Evolutionary conservation across 2,329 filamentous ascomycete species (phyloP).

Genomic region (Fusarium nodosum): DNA sequence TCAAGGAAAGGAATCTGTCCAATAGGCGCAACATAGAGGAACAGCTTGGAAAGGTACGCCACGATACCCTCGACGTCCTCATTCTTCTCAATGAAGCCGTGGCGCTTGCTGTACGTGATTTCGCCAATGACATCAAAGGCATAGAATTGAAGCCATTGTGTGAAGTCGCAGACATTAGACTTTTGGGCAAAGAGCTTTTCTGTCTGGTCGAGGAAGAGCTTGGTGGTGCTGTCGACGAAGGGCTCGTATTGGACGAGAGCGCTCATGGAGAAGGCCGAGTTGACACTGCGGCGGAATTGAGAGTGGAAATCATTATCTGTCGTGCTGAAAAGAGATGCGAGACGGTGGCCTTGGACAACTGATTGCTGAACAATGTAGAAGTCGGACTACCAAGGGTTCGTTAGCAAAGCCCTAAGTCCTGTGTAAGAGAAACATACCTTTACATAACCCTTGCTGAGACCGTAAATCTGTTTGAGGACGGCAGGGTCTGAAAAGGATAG

Average conservation of each 20-base stretch:
- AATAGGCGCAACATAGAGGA: slow-evolving; percentile 80
- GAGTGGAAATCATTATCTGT: slow-evolving; percentile 81
- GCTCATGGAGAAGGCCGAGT: slow-evolving; percentile 82
- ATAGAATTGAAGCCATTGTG: slow-evolving; percentile 82
- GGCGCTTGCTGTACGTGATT: slow-evolving; percentile 80
- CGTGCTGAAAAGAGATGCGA: slow-evolving; percentile 82
- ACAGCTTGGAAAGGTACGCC: slow-evolving; percentile 71
- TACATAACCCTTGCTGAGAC: slow-evolving; percentile 82
- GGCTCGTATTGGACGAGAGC: slow-evolving; percentile 83
- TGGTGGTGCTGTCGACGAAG: slow-evolving; percentile 80
- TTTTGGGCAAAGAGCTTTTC: slow-evolving; percentile 66
- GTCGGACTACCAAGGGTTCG: slow-evolving; percentile 67
- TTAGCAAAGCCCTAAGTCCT: slow-evolving; percentile 55
- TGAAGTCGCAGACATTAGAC: slow-evolving; percentile 66
- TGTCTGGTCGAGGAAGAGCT: slow-evolving; percentile 76
- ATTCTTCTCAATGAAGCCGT: slow-evolving; percentile 81
- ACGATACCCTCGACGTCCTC: slow-evolving; percentile 83
- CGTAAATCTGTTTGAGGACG: slow-evolving; percentile 82
- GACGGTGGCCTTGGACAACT: slow-evolving; percentile 74
- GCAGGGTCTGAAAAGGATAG: slow-evolving; percentile 81
- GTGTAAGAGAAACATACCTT: slow-evolving; percentile 71
- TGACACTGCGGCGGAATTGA: slow-evolving; percentile 80
- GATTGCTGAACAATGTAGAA: slow-evolving; percentile 86
- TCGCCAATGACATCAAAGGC: slow-evolving; percentile 87
- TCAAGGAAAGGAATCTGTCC: slow-evolving; percentile 83